Percentiles rank a stretch among this genome's conserved stretches.
phyloP scores from a whole-genome alignment of 2,329 filamentous ascomycete genomes.

The Pseudocercospora fijiensis region DNA sequence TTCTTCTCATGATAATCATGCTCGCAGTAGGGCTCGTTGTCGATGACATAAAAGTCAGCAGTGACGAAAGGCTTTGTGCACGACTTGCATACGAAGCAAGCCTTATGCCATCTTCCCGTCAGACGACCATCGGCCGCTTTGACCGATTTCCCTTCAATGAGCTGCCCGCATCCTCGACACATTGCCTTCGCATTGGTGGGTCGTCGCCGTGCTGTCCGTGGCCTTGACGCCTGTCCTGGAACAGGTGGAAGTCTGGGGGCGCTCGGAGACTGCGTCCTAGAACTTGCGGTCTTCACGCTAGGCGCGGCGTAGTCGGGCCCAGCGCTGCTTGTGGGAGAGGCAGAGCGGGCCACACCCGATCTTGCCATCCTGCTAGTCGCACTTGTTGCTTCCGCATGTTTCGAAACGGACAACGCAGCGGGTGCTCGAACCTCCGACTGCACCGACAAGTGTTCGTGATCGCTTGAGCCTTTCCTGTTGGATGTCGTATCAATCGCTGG shows the following conservation, averaged over 20 bases:
- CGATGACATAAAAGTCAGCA: slow-evolving; percentile 85
- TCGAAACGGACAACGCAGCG: slow-evolving; percentile 8
- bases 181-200: slow-evolving; percentile 60
- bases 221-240: slow-evolving; percentile 16
- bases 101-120: slow-evolving; percentile 90
- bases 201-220: slow-evolving; percentile 31
- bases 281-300: slow-evolving; percentile 1
- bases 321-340: slow-evolving; percentile 19
- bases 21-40: slow-evolving; percentile 85
- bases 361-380: slow-evolving; percentile 3
- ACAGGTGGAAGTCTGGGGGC: slow-evolving; percentile 22
- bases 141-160: slow-evolving; percentile 86
- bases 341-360: slow-evolving; percentile 10
- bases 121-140: slow-evolving; percentile 90
- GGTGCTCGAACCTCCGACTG: background rate
- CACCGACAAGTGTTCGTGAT: background rate
- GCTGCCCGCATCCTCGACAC: slow-evolving; percentile 77
- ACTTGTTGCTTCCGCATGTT: background rate
- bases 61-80: slow-evolving; percentile 80
- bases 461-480: background rate
- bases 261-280: slow-evolving; percentile 18
- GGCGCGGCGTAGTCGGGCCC: slow-evolving; percentile 8
- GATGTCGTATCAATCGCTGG: background rate
- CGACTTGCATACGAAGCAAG: slow-evolving; percentile 87
- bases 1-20: slow-evolving; percentile 92